phyloP scores from a whole-genome alignment of 2,329 filamentous ascomycete genomes.

The Alternaria arborescens region DNA sequence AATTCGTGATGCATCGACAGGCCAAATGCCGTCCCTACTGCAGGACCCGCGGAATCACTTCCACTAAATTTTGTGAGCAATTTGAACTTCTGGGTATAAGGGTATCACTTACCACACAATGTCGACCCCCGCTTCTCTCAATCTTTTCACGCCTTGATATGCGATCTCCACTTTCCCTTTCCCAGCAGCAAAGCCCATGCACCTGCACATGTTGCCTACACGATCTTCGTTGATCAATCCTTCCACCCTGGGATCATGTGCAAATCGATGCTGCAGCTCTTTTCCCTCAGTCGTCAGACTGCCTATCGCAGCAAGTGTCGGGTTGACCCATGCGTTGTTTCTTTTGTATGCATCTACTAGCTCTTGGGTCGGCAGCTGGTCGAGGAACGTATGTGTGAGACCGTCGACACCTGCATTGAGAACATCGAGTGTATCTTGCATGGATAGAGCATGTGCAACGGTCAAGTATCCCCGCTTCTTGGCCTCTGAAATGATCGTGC shows the following conservation, averaged over 20 bases:
- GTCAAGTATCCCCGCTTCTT: conserved; percentile 48
- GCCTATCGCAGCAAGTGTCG: conserved; percentile 53
- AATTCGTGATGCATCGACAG: conserved; percentile 56
- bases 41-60: conserved; percentile 55
- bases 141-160: conserved; percentile 52
- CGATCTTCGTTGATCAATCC: conserved; percentile 47
- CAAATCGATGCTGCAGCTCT: conserved; percentile 50
- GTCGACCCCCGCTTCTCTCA: conserved; percentile 53
- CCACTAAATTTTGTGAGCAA: conserved; percentile 42
- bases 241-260: conserved; percentile 51
- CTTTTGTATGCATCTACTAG: conserved; percentile 54
- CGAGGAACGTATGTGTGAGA: conserved; percentile 55
- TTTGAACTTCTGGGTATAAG: not conserved
- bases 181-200: conserved; percentile 51
- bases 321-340: conserved; percentile 55
- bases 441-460: conserved; percentile 53
- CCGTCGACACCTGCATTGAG: conserved; percentile 55
- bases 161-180: conserved; percentile 51
- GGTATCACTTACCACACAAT: conserved; percentile 48
- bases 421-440: conserved; percentile 54
- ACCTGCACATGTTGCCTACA: conserved; percentile 50
- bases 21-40: conserved; percentile 56
- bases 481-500: conserved; percentile 54
- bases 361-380: conserved; percentile 50
- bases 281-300: conserved; percentile 54